Evolutionary conservation across 768 basidiomycete species (phyloP).

Genomic region (Tephrocybe sp.): DNA sequence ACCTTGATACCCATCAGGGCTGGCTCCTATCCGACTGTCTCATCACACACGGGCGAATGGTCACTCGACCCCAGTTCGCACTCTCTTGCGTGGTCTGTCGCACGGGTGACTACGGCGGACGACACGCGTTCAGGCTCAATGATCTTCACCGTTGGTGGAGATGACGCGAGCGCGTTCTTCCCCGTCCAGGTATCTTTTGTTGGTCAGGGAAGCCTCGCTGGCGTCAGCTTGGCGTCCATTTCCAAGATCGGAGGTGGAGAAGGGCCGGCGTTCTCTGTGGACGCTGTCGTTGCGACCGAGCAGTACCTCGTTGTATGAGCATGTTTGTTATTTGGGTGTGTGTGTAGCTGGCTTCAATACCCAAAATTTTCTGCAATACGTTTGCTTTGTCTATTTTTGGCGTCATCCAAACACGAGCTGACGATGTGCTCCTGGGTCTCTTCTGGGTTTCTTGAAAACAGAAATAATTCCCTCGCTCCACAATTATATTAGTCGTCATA

Average conservation of each 20-base stretch:
- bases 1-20: slow-evolving; percentile 37
- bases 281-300: slow-evolving; percentile 52
- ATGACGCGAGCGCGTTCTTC: slow-evolving; percentile 86
- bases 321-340: not conserved
- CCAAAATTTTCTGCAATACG: not conserved
- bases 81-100: slow-evolving; percentile 84
- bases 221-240: slow-evolving; percentile 64
- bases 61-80: slow-evolving; percentile 77
- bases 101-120: slow-evolving; percentile 60
- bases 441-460: no score
- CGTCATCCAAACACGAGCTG: no score
- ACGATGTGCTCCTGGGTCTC: no score
- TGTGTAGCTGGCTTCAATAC: not conserved
- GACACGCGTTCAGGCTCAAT: slow-evolving; percentile 77
- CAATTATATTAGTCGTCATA: no score
- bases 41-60: slow-evolving; percentile 79
- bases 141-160: slow-evolving; percentile 86
- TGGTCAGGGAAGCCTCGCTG: slow-evolving; percentile 77
- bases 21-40: slow-evolving; percentile 84
- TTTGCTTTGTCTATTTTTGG: not conserved
- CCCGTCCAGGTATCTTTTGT: slow-evolving; percentile 85
- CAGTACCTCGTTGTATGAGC: slow-evolving; percentile 56
- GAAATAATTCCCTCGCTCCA: no score
- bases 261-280: slow-evolving; percentile 47
- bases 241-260: slow-evolving; percentile 49